phyloP scores from a whole-genome alignment of 768 basidiomycete species.

The Auricularia cornea region DNA sequence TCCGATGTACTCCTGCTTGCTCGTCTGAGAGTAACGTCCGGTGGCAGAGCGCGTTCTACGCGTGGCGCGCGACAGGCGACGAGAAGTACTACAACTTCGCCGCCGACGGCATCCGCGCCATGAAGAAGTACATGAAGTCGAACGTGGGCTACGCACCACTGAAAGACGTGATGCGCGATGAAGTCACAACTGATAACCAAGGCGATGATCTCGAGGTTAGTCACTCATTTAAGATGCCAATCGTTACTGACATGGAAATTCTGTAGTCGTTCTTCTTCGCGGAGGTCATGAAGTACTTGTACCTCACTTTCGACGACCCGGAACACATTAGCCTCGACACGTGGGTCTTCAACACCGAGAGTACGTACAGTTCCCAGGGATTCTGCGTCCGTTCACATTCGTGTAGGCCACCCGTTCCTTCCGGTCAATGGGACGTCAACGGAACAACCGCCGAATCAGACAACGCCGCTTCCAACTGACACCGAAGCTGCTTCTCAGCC shows the following conservation, averaged over 20 bases:
- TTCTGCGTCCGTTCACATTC: not conserved
- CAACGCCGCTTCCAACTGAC: not conserved
- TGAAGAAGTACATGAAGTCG: not conserved
- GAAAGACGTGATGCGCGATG: slow-evolving; percentile 42
- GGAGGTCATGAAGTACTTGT: slow-evolving; percentile 73
- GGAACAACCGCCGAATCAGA: not conserved
- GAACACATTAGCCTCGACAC: slow-evolving; percentile 53
- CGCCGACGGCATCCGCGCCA: slow-evolving; percentile 35
- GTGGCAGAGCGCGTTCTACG: slow-evolving; percentile 41
- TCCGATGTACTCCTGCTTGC: no score
- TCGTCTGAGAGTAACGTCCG: not conserved
- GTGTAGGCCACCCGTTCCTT: not conserved
- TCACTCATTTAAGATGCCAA: slow-evolving; percentile 2
- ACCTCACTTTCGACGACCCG: slow-evolving; percentile 69
- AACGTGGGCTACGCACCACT: slow-evolving; percentile 40
- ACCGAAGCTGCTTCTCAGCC: not conserved
- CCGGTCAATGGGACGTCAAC: not conserved
- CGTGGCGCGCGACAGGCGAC: slow-evolving; percentile 64
- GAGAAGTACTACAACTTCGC: slow-evolving; percentile 61
- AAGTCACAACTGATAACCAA: not conserved
- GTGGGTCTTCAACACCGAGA: slow-evolving; percentile 52
- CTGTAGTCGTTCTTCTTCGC: slow-evolving; percentile 67
- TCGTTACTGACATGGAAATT: slow-evolving; percentile 44
- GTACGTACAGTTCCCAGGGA: slow-evolving; percentile 8
- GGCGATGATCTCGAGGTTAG: not conserved